Conservation (phyloP, 257 asterid species). For the Fraxinus excelsior region DNA sequence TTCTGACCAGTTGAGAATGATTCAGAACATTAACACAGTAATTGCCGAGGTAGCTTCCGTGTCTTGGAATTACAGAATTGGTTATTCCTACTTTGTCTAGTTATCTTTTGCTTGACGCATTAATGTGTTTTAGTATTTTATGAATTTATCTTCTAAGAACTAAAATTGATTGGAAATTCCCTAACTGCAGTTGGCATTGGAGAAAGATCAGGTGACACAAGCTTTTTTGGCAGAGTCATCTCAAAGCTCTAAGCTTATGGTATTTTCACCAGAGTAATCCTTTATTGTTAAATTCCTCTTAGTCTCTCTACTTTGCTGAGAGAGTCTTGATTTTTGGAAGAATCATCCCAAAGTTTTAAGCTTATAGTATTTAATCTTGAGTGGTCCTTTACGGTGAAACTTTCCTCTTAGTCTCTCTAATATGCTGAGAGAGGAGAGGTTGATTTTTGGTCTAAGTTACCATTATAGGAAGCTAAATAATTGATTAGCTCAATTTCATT, state of each 20-base stretch:
- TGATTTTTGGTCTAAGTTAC: neutral
- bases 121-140: slow-evolving; percentile 1
- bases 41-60: slow-evolving; percentile 68
- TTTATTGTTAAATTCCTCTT: neutral
- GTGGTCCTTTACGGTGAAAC: neutral
- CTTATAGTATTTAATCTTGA: slow-evolving; percentile 57
- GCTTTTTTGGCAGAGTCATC: slow-evolving; percentile 83
- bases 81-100: slow-evolving; percentile 21
- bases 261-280: slow-evolving; percentile 30
- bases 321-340: slow-evolving; percentile 45
- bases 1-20: slow-evolving; percentile 81
- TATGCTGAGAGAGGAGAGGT: neutral
- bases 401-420: neutral
- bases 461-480: neutral
- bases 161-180: slow-evolving; percentile 18
- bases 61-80: slow-evolving; percentile 23
- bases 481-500: neutral
- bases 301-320: slow-evolving; percentile 4
- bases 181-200: slow-evolving; percentile 74
- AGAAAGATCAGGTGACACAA: slow-evolving; percentile 77
- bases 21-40: slow-evolving; percentile 74
- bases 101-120: slow-evolving; percentile 13
- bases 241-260: slow-evolving; percentile 71
- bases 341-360: slow-evolving; percentile 69
- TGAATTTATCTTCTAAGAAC: slow-evolving; percentile 27